These are phyloP conservation scores for Pseudonitzschia multiseries DNA, from an alignment of 108 stramenopile genomes.

Conservation along the genomic window DNA sequence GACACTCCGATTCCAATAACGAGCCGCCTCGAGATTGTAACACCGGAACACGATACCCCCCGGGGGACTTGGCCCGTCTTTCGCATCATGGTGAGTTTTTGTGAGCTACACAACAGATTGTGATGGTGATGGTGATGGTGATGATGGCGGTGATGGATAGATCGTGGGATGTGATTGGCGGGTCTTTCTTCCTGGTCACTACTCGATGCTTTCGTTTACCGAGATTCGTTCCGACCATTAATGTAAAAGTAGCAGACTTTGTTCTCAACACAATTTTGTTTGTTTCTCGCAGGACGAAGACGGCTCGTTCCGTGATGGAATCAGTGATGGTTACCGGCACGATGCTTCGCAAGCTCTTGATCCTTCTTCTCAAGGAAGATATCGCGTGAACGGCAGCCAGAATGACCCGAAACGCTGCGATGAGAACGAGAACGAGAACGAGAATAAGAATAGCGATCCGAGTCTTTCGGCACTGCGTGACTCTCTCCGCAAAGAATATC, in stretches of 20 bases:
- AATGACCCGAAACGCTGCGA: neutral
- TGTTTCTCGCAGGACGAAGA: constrained; percentile 62
- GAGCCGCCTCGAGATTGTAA: constrained; percentile 62
- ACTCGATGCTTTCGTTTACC: neutral
- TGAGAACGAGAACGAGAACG: too few relatives aligned
- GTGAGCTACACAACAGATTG: neutral
- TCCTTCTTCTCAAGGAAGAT: neutral
- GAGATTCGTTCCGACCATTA: constrained; percentile 1
- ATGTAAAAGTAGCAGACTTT: constrained; percentile 2
- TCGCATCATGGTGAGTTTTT: constrained; percentile 78
- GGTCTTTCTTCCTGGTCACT: too few relatives aligned
- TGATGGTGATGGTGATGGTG: neutral
- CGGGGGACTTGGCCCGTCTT: constrained; percentile 80
- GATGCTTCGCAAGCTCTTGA: neutral
- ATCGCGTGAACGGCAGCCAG: neutral
- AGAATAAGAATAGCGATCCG: constrained; percentile 1
- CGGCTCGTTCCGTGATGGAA: constrained; percentile 57
- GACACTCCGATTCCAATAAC: constrained; percentile 65
- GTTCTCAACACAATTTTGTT: constrained; percentile 4
- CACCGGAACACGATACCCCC: constrained; percentile 67
- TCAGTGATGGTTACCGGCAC: constrained; percentile 12
- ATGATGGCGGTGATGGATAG: too few relatives aligned
- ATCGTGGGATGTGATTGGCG: too few relatives aligned
- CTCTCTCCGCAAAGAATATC: constrained; percentile 36
- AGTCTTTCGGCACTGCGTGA: constrained; percentile 39